Evolutionary conservation across 768 basidiomycete genomes (phyloP).

Genomic region (Cubamyces lactineus): DNA sequence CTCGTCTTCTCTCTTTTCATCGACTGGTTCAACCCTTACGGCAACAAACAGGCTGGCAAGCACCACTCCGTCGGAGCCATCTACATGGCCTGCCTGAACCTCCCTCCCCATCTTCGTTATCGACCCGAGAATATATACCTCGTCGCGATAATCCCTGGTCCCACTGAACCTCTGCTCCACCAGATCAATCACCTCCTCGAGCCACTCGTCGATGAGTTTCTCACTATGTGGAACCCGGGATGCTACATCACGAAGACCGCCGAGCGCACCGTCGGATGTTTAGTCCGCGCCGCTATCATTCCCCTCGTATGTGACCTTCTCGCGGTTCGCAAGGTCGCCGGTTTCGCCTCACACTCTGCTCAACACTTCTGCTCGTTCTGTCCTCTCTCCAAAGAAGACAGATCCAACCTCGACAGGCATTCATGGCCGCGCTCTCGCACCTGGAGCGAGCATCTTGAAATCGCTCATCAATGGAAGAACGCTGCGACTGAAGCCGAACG

Average conservation of each 20-base stretch:
- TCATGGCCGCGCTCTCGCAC: no score
- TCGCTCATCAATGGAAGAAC: no score
- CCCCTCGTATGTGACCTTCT: constrained; percentile 38
- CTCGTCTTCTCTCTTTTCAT: constrained; percentile 5
- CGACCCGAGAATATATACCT: constrained; percentile 39
- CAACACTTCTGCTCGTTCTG: constrained; percentile 40
- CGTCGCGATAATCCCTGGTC: constrained; percentile 30
- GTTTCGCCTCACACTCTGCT: constrained; percentile 28
- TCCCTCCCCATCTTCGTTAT: constrained; percentile 37
- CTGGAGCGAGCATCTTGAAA: no score
- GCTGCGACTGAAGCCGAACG: no score
- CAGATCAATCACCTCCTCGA: constrained; percentile 29
- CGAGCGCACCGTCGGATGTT: constrained; percentile 14
- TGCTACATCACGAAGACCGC: constrained; percentile 21
- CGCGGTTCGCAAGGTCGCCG: constrained; percentile 35
- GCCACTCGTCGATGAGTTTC: constrained; percentile 30
- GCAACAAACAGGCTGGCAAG: background rate
- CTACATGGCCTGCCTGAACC: constrained; percentile 37
- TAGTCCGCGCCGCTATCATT: constrained; percentile 14
- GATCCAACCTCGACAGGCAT: no score
- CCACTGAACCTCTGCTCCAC: constrained; percentile 27
- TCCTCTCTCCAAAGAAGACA: no score
- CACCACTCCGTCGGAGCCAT: constrained; percentile 32
- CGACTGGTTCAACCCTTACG: constrained; percentile 15
- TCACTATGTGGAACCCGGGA: constrained; percentile 24